Evolutionary conservation across 371 early-diverging fungal species (phyloP), one percentile per base, ranked within the genome.

Genomic region (Mycotypha africana): DNA sequence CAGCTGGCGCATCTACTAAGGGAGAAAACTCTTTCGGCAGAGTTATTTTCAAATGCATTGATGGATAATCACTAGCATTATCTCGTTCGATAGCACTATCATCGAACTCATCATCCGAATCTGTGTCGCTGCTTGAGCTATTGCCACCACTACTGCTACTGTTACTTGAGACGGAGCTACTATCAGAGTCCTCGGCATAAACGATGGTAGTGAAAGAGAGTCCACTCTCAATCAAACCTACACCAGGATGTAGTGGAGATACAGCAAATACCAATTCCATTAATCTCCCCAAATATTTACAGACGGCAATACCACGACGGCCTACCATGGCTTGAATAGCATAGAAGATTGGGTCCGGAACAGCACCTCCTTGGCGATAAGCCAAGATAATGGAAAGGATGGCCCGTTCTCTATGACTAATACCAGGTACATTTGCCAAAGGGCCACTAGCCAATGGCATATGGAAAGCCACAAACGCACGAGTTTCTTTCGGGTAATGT

Each of bases 391-490:
- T 60, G 0, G 81, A 66, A 9, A 82, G 49, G 12, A 65, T 67
- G 16, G 78, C 79, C 14, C 83, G 70, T 34, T 82, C 78, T 4
- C 49, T 37, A 54, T 82, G 83, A 0, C 68, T 65, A 15, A 82
- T 28, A 2, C 83, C 83, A 9, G 78, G 80, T 5, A 78, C 60
- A 45, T 80, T 79, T 14, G 78, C 70, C 8, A 80, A 60, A 0
- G 78, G 67, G 2, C 83, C 83, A 11, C 78, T 73, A 1, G 83
- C 71, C 0, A 82, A 55, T 22, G 79, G 75, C 60, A 80, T 68
- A 32, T 79, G 76, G 46, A 79, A 80, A 1, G 79, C 72, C 0
- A 74, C 70, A 40, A 76, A 70, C 1, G 79, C 78, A 14, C 83
- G 58, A 0, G 83, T 69, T 49, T 82, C 83, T 47, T 80, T 80